These are phyloP conservation scores for Cutaneotrichosporon sp. DNA, from an alignment of 1,284 basidiomycete genomes.

Conservation along the genomic window DNA sequence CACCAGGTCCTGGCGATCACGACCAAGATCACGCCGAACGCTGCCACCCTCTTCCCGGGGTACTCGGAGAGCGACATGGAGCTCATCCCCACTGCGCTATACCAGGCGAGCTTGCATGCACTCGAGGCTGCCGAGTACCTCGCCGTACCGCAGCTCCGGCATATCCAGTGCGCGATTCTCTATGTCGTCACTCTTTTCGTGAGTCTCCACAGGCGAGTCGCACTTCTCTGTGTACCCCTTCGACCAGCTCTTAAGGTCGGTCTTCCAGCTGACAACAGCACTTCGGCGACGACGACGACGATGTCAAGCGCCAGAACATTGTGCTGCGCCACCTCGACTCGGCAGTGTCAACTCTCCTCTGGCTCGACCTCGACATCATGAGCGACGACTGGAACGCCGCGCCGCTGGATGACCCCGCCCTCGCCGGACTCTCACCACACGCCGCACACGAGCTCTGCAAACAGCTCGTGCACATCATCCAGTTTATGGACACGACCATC, in stretches of 20 bases:
- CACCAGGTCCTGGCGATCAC: constrained; percentile 22
- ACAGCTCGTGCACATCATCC: constrained; percentile 21
- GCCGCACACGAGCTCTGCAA: constrained; percentile 21
- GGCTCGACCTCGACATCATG: constrained; percentile 28
- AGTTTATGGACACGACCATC: constrained; percentile 27
- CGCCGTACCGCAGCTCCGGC: constrained; percentile 25
- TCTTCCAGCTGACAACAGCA: constrained; percentile 22
- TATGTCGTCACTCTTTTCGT: constrained; percentile 28
- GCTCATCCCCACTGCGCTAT: constrained; percentile 11
- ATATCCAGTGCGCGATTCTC: constrained; percentile 27
- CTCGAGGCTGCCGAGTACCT: constrained; percentile 25
- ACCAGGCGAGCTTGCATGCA: constrained; percentile 20
- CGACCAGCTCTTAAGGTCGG: no score
- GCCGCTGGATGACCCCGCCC: constrained; percentile 13
- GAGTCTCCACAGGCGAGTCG: constrained; percentile 4
- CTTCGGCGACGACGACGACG: constrained; percentile 23
- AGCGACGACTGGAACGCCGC: neutral
- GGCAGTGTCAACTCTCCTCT: constrained; percentile 25
- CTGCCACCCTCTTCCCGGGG: neutral
- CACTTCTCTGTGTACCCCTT: no score
- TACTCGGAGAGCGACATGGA: constrained; percentile 10
- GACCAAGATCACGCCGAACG: constrained; percentile 13
- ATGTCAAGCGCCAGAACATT: constrained; percentile 19
- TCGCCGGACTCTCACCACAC: constrained; percentile 1
- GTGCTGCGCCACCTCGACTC: constrained; percentile 26